Conservation (phyloP, 768 basidiomycete species). For the Boletus reticulatus region DNA sequence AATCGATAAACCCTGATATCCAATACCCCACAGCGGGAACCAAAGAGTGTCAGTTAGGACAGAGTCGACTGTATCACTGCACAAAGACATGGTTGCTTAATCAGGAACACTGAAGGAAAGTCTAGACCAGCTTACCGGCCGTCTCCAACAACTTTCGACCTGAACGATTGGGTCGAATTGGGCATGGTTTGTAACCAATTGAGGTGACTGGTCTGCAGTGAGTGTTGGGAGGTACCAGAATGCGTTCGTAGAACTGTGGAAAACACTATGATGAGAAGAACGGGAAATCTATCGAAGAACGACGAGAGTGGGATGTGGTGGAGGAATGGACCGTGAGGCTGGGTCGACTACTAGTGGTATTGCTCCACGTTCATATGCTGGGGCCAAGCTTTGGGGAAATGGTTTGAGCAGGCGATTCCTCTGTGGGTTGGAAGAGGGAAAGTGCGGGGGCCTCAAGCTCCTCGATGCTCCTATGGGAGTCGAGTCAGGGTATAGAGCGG, state of each 20-base stretch:
- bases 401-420: conserved; percentile 46
- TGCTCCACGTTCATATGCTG: conserved; percentile 47
- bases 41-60: no score
- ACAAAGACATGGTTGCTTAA: no score
- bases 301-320: conserved; percentile 55
- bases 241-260: conserved; percentile 52
- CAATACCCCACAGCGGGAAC: no score
- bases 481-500: conserved; percentile 16
- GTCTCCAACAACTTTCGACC: no score
- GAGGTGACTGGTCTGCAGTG: conserved; percentile 54
- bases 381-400: conserved; percentile 61
- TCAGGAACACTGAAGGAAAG: no score
- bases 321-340: conserved; percentile 61
- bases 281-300: conserved; percentile 63
- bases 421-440: conserved; percentile 37
- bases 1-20: no score
- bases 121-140: no score
- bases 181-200: conserved; percentile 37
- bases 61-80: no score
- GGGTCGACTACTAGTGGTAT: conserved; percentile 47
- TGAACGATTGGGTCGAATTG: no score
- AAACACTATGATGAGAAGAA: conserved; percentile 56
- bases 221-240: conserved; percentile 84
- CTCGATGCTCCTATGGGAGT: conserved; percentile 65
- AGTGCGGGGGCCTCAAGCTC: conserved; percentile 77